Conservation (phyloP, 352 stramenopile genomes). For the Phytophthora brassicae region DNA sequence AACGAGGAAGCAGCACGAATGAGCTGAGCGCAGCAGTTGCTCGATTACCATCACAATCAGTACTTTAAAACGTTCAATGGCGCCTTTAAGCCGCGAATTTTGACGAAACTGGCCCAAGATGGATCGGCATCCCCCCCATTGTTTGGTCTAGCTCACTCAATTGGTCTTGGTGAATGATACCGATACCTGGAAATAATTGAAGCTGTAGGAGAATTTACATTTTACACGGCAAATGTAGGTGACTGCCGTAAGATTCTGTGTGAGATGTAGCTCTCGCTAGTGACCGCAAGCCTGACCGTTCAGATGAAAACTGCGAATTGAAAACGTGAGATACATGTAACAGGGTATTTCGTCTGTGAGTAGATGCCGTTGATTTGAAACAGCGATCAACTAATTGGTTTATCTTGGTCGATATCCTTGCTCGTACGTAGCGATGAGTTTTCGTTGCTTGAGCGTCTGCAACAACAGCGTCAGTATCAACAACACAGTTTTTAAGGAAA, state of each 20-base stretch:
- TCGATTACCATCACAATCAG: conserved; percentile 20
- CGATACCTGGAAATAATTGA: too few species aligned
- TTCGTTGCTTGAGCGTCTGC: conserved; percentile 35
- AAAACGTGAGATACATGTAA: too few species aligned
- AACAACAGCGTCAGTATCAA: not conserved
- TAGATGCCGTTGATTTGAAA: not conserved
- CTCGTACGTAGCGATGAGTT: conserved; percentile 36
- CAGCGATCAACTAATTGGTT: not conserved
- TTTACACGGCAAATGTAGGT: conserved; percentile 63
- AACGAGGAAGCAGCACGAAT: conserved; percentile 30
- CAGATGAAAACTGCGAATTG: conserved; percentile 53
- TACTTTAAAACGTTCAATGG: conserved; percentile 40
- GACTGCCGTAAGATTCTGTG: conserved; percentile 67
- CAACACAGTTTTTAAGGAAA: not conserved
- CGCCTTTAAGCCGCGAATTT: conserved; percentile 42
- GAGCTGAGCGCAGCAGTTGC: conserved; percentile 30
- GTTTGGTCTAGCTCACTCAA: conserved; percentile 42
- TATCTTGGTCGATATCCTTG: conserved; percentile 23
- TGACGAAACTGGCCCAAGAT: conserved; percentile 49
- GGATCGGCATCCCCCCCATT: conserved; percentile 53
- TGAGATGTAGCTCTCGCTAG: conserved; percentile 43
- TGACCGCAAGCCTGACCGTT: conserved; percentile 61
- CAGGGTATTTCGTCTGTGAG: too few species aligned
- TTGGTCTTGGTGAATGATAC: not conserved
- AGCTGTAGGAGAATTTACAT: conserved; percentile 22